Evolutionary conservation across 371 early-diverging fungal genomes (phyloP).

Genomic region (Mortierella sp.): DNA sequence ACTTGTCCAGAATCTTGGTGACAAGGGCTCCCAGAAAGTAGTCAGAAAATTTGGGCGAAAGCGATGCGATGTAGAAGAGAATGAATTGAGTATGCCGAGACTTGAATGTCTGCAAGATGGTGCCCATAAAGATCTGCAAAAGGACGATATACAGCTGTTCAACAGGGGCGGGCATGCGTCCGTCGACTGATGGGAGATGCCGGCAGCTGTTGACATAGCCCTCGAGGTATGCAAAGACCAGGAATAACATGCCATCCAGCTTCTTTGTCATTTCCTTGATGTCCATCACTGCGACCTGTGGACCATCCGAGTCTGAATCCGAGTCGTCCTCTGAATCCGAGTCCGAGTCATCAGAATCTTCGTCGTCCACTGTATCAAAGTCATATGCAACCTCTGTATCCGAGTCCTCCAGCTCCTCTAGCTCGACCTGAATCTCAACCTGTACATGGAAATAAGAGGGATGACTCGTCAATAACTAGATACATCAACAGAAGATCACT

Average conservation of each 20-base stretch:
- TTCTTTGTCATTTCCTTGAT: conserved; percentile 83
- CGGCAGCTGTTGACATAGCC: conserved; percentile 52
- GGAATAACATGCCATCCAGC: conserved; percentile 87
- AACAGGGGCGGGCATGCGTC: conserved; percentile 35
- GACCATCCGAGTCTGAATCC: conserved; percentile 56
- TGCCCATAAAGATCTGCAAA: conserved; percentile 85
- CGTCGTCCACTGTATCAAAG: conserved; percentile 59
- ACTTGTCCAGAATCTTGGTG: conserved; percentile 69
- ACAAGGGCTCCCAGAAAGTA: conserved; percentile 86
- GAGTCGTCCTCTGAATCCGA: conserved; percentile 37
- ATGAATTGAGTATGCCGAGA: conserved; percentile 95
- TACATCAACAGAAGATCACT: not conserved
- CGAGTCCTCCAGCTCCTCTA: conserved; percentile 92
- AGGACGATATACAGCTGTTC: conserved; percentile 73
- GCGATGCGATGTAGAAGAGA: conserved; percentile 86
- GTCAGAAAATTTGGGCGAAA: conserved; percentile 78
- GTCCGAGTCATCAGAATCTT: conserved; percentile 51
- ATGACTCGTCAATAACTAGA: not conserved
- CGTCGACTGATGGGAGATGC: conserved; percentile 35
- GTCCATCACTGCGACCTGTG: conserved; percentile 60
- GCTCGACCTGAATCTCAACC: conserved; percentile 93
- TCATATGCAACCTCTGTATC: conserved; percentile 69
- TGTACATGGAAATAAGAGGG: conserved; percentile 26
- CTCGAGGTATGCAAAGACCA: conserved; percentile 75
- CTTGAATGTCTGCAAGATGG: conserved; percentile 89